A percentile compares a stretch with the other conserved stretches of the same genome.
phyloP scores from a whole-genome alignment of 495 filamentous ascomycete species.

The Lepraria neglecta region DNA sequence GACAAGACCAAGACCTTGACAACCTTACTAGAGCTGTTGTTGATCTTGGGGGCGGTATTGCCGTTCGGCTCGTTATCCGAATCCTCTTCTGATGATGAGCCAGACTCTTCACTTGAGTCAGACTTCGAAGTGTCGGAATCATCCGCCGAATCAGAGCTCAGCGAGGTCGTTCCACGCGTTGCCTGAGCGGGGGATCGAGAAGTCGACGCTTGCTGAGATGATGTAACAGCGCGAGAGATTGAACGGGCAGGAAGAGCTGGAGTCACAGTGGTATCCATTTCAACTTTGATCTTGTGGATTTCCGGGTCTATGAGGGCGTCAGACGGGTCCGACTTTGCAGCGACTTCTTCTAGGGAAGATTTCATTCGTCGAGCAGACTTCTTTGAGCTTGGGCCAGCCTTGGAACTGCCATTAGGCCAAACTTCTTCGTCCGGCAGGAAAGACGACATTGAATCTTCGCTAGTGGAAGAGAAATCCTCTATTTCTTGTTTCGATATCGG shows the following conservation, averaged over 20 bases:
- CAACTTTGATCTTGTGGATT: not conserved
- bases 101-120: not conserved
- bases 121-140: not conserved
- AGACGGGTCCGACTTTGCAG: not conserved
- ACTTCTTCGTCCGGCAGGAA: slow-evolving; percentile 17
- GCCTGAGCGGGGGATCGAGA: slow-evolving; percentile 12
- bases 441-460: slow-evolving; percentile 10
- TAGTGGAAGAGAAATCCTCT: slow-evolving; percentile 8
- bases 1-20: not conserved
- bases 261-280: slow-evolving; percentile 1
- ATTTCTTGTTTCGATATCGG: not conserved
- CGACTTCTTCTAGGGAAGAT: not conserved
- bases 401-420: slow-evolving; percentile 13
- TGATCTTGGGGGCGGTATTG: not conserved
- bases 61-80: not conserved
- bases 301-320: slow-evolving; percentile 5
- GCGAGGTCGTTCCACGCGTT: not conserved
- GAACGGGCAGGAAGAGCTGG: slow-evolving; percentile 1
- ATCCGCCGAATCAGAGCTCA: slow-evolving; percentile 8
- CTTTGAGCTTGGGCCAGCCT: slow-evolving; percentile 26
- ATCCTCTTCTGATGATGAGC: not conserved
- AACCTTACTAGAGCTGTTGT: not conserved
- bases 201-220: slow-evolving; percentile 10
- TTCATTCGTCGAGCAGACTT: not conserved
- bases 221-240: not conserved